Conservation (phyloP, 805 yeast species). For the Teunomyces panamensis region DNA sequence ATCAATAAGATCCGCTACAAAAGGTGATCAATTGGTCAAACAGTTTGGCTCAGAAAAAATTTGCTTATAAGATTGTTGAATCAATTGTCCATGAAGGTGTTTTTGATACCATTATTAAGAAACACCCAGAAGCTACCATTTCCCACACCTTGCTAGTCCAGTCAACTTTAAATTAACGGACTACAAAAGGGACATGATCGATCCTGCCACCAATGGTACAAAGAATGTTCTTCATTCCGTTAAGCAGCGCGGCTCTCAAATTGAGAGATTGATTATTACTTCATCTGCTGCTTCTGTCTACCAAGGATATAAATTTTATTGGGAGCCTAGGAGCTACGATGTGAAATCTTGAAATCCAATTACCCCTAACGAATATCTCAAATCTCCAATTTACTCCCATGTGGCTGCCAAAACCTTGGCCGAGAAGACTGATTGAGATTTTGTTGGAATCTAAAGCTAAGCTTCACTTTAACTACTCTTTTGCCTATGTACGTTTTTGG, state of each 20-base stretch:
- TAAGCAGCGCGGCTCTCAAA: constrained; percentile 10
- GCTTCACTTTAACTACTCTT: constrained; percentile 45
- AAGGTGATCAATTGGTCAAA: constrained; percentile 27
- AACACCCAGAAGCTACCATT: constrained; percentile 13
- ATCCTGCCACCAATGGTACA: constrained; percentile 16
- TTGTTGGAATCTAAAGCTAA: constrained; percentile 15
- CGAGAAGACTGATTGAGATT: constrained; percentile 22
- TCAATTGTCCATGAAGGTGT: constrained; percentile 14
- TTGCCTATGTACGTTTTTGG: constrained; percentile 61
- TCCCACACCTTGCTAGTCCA: constrained; percentile 19
- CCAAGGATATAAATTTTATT: neutral
- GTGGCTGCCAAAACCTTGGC: constrained; percentile 16
- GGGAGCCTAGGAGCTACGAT: constrained; percentile 26
- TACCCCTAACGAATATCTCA: constrained; percentile 46
- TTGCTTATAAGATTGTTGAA: constrained; percentile 13
- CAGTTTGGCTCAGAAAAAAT: constrained; percentile 5
- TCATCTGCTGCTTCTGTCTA: constrained; percentile 13
- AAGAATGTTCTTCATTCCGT: constrained; percentile 13
- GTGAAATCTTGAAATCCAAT: constrained; percentile 54
- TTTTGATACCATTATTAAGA: constrained; percentile 14
- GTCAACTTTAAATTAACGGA: constrained; percentile 11
- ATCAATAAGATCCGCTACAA: constrained; percentile 40
- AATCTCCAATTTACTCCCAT: constrained; percentile 38
- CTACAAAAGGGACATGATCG: constrained; percentile 11
- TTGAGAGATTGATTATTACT: constrained; percentile 15